Base-by-base conservation (phyloP, 2,329 filamentous ascomycete species). In the Aulographum hederae region DNA sequence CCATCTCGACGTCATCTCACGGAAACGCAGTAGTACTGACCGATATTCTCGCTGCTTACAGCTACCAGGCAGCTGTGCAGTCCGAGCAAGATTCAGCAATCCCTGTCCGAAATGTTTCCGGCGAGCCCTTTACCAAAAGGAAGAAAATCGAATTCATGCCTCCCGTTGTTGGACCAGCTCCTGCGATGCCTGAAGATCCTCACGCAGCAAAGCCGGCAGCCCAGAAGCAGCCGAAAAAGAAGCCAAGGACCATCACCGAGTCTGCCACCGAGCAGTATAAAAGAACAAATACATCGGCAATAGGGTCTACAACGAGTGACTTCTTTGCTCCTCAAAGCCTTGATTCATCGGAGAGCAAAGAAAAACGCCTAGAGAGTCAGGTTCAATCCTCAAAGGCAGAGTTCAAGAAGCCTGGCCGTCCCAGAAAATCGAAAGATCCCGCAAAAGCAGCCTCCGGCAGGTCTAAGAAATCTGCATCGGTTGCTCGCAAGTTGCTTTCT, bases 401-500 rank as follows among this genome's bases (percentile, higher is more conserved):
- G 21, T 25, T 25, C 21, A 25, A 25, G n/a, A 25, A n/a, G 21
- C 21, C 21, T n/a, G 21, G 8, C 8, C 8, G n/a, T n/a, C 21
- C 21, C 8, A 8, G 21, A 25, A 25, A 25, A 25, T 25, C 21
- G 21, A 25, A 25, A 25, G n/a, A n/a, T n/a, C n/a, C n/a, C n/a
- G n/a, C n/a, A n/a, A n/a, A n/a, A n/a, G n/a, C n/a, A n/a, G n/a
- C n/a, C n/a, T 25, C 21, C 8, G n/a, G 21, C 21, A 25, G n/a
- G 21, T 8, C 21, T 8, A 8, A 25, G 8, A 25, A 25, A n/a
- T n/a, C 8, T n/a, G 8, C 21, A n/a, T n/a, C n/a, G 21, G 21
- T 8, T 8, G 52, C 47, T 32, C 43, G 44, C 8, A 54, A 52
- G 38, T 34, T 56, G 4, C 45, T 55, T 10, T 53, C 50, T 10